Base-by-base conservation (phyloP, 2,329 filamentous ascomycete genomes). In the Pseudocercospora cruenta region DNA sequence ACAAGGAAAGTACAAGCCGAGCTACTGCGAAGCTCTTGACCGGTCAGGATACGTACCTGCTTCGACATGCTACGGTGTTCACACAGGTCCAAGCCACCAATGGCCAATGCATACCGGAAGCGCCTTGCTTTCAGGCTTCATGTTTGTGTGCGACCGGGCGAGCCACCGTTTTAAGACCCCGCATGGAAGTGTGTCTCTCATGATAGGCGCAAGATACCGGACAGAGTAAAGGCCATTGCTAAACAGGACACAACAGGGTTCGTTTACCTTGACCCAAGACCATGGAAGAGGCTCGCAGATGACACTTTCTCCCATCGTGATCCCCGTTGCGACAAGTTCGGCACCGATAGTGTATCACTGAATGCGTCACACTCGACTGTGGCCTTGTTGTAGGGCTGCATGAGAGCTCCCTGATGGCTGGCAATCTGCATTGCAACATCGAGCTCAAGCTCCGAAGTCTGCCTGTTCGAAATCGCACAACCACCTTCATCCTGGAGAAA, bases 311-410 rank as follows among this genome's bases (percentile, higher is more conserved):
- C 16, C 9, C 31, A 43, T 22, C 45, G 45, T 51, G 14, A 21
- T 12, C 22, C 22, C 19, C 19, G 19, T 22, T 49, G 19, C 22
- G 26, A 55, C 51, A n/a, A 14, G 16, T 31, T 55, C 51, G 51
- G 51, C 51, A 31, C 51, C 51, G 51, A 31, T 4, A 31, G 24
- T n/a, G 22, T 26, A 55, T 4, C 12, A 22, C 28, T 36, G 33
- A 36, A 36, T 58, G 54, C 28, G 54, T 58, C 28, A 49, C 19
- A 10, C 24, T 26, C 51, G 24, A n/a, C 28, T 21, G 54, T 58
- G n/a, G 54, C 54, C 54, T 39, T 58, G 54, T 58, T 22, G 43
- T 60, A 60, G 58, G 58, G 58, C 58, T 60, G 58, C 58, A 60
- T 60, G 58, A 60, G 19, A 28, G 31, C 31, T 28, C 24, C 24